Base-by-base conservation (phyloP, 495 filamentous ascomycete species). In the Massariosphaeria phaeospora region DNA sequence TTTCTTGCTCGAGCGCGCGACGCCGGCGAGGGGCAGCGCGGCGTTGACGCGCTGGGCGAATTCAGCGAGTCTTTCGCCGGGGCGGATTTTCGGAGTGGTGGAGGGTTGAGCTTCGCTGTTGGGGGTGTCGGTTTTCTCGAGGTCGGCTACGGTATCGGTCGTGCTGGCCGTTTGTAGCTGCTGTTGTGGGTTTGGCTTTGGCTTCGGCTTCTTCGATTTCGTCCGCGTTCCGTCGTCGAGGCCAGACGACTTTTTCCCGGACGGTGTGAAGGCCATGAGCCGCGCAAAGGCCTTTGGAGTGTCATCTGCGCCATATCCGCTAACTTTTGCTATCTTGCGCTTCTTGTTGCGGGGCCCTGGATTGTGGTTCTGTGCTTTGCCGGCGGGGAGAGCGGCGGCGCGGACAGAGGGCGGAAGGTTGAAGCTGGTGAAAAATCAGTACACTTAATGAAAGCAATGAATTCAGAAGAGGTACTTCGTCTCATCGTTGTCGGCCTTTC, bases 31-130 rank as follows among this genome's bases (percentile, higher is more conserved):
- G 0, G 93, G 93, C 20, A 98, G 71, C 1, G 87, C 84, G 24
- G 87, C 85, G 63, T 97, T 84, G 7, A 98, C 93, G 5, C 93
- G 82, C 33, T 86, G 84, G 2, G 80, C 72, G 67, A 95, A 98
- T 50, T 93, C 87, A 1, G 81, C 81, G 52, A 98, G 73, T 23
- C 78, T 76, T 69, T 98, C 93, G 17, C 87, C 86, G 0, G 90
- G 89, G 10, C 79, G 73, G 44, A 98, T 96, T 41, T 76, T 86
- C 4, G 80, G 85, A 1, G 79, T 57, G 6, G 25, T 18, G 10
- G n/a, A 12, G 17, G 15, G 0, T 17, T 54, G 49, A 1, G 50
- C 50, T 40, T 59, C 50, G 33, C 49, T 58, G 20, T 65, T 39
- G 0, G 45, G 39, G 26, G 50, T 29, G 10, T 45, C 36, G 23